Evolutionary conservation across 192 early-diverging fungal species (phyloP).

Genomic region (Umbelopsis sp.): DNA sequence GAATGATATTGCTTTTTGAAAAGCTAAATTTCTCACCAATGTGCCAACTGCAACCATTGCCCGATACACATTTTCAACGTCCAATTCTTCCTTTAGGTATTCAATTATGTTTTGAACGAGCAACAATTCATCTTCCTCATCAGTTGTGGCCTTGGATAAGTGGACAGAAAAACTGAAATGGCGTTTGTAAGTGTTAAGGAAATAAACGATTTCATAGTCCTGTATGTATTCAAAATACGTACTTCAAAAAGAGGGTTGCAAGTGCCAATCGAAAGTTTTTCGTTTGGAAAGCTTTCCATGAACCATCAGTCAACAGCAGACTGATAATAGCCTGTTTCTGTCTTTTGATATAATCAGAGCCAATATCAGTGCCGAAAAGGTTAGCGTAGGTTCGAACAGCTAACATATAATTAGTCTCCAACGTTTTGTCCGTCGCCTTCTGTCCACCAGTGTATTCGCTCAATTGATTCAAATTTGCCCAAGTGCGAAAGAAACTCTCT

Average conservation of each 20-base stretch:
- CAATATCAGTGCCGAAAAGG: constrained; percentile 60
- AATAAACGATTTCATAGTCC: background rate
- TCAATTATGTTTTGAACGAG: constrained; percentile 52
- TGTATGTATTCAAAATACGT: background rate
- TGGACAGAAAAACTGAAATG: constrained; percentile 52
- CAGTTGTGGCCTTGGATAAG: constrained; percentile 36
- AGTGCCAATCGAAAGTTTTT: constrained; percentile 27
- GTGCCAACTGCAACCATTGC: constrained; percentile 66
- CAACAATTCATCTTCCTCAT: constrained; percentile 55
- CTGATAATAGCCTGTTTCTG: constrained; percentile 28
- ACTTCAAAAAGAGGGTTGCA: constrained; percentile 37
- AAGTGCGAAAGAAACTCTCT: constrained; percentile 39
- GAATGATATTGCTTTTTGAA: background rate
- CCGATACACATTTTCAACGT: constrained; percentile 64
- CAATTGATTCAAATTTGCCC: background rate
- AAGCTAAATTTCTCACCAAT: constrained; percentile 42
- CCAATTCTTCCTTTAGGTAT: constrained; percentile 59
- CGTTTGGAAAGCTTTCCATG: constrained; percentile 37
- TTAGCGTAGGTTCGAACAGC: constrained; percentile 72
- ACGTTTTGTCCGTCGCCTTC: constrained; percentile 30
- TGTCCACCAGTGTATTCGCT: constrained; percentile 30
- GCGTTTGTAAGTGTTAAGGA: background rate
- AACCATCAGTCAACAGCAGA: constrained; percentile 35
- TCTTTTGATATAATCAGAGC: constrained; percentile 38
- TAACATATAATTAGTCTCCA: constrained; percentile 82